Conservation (phyloP, 2,329 filamentous ascomycete genomes). For the Boeremia lycopersici region DNA sequence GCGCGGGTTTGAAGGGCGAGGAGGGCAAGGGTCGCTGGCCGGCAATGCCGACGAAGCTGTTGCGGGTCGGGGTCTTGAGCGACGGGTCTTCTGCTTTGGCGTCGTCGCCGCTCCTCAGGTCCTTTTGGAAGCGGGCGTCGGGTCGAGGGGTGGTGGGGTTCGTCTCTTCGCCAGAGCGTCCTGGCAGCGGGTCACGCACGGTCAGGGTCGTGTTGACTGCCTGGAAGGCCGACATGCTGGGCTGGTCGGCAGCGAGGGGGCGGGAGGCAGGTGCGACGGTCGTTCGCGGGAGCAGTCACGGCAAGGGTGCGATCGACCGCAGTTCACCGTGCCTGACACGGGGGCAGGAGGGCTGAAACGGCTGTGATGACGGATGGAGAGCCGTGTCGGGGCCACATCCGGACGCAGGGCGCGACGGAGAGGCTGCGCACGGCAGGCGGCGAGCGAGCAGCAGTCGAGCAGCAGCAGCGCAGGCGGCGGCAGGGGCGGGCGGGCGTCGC, state of each 20-base stretch:
- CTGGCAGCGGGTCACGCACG: constrained; percentile 49
- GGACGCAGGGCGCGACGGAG: constrained; percentile 29
- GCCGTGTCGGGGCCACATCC: constrained; percentile 45
- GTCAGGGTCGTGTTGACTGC: constrained; percentile 64
- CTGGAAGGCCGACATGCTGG: constrained; percentile 62
- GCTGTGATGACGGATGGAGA: constrained; percentile 43
- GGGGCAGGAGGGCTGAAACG: constrained; percentile 46
- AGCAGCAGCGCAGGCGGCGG: constrained; percentile 14
- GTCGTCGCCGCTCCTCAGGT: constrained; percentile 45
- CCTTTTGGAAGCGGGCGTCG: constrained; percentile 49
- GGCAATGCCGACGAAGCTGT: constrained; percentile 54
- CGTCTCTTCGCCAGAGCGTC: constrained; percentile 58
- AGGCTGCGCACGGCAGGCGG: background rate
- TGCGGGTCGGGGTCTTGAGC: constrained; percentile 68
- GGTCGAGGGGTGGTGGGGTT: constrained; percentile 63
- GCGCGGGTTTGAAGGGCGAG: constrained; percentile 53
- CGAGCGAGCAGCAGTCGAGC: background rate
- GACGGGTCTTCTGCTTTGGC: constrained; percentile 47
- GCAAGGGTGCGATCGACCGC: constrained; percentile 22
- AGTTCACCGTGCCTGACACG: constrained; percentile 28
- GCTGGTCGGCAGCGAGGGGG: background rate
- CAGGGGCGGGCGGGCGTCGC: too few relatives aligned
- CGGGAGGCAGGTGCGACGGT: constrained; percentile 2
- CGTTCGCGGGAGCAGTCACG: constrained; percentile 14
- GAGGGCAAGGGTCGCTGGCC: constrained; percentile 55